Base-by-base conservation (phyloP, 805 yeast genomes). In the Saccharomycopsis synnaedendra region DNA sequence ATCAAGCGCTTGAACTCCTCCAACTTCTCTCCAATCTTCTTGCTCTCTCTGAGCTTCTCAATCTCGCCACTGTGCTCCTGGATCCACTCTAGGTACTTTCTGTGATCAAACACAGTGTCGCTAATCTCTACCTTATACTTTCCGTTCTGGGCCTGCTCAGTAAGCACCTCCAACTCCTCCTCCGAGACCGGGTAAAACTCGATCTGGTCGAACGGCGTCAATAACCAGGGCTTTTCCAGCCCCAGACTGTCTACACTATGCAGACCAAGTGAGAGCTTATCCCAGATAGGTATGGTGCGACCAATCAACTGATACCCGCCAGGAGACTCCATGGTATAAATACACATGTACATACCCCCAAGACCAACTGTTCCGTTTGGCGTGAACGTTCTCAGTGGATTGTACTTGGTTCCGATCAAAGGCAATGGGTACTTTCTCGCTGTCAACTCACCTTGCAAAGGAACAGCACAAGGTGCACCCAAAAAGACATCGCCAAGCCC, bases 311-410 rank as follows among this genome's bases (percentile, higher is more conserved):
- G 97, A 67, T 90, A 90, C 33, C 98, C 98, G 67, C 98, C 98
- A 43, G 98, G 98, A 30, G 96, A 87, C 56, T 87, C 94, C 90
- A 90, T 89, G 33, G 97, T 87, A 66, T 90, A 90, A 57, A 90
- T 89, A 70, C 97, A 90, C 97, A 90, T 89, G 74, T 88, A 93
- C 85, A 84, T 87, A 57, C 98, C 97, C 54, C 98, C 98, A 62
- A 93, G 82, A 60, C 98, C 98, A 53, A 90, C 97, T 36, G 93
- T 85, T 56, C 98, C 98, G 61, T 87, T 86, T 38, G 96, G 96
- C 2, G 98, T 90, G 69, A 74, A 89, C 1, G 97, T 86, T 71
- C 98, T 78, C 9, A 96, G 85, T 38, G 98, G 98, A 62, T 90
- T 90, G 68, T 90, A 93, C 67, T 90, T 90, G 32, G 96, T 75